Evolutionary conservation across 108 stramenopile genomes (phyloP), one percentile per base, ranked within the genome.

Genomic region (Skeletonema menzelii): DNA sequence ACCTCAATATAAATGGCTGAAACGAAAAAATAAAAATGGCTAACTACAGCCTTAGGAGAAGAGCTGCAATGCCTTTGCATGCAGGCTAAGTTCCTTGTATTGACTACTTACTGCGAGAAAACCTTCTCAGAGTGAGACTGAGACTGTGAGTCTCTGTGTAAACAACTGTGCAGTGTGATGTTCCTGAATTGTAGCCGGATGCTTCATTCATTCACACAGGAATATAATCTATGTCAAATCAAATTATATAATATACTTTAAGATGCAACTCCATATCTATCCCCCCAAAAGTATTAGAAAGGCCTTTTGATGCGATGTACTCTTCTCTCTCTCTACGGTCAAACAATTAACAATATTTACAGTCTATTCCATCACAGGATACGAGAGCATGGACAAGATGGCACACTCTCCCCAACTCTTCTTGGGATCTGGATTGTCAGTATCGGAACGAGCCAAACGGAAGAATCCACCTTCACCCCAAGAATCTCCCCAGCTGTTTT

Each of bases 381-480:
- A 81, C 0, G 75, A 77, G 3, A 77, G 42, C 15, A 81, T 34
- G 14, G 73, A 69, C 71, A 89, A 73, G 76, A 95, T 90, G 14
- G 86, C 89, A 63, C 94, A 95, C 68, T 88, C 86, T 40, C 94
- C 94, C 75, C 73, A 95, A 56, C 88, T 82, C 28, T 88, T 88
- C 64, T 74, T 73, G 24, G 88, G 85, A 44, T 90, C 80, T 5
- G 60, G 56, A 24, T 59, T 67, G 28, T 82, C 77, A 19, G 66
- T 60, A 3, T 82, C 82, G 27, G 37, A 82, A 24, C 94, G 82
- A 14, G 87, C 87, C 65, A 98, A 71, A 27, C 88, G 89, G 59
- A 98, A 89, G 87, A 90, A 98, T 27, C 97, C 97, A 27, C 80
- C 76, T 56, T 95, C 91, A 53, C 97, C 97, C 96, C 96, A 98